These are phyloP conservation scores for Coelastrella sp. DNA, from an alignment of 139 green algal genomes.

Conservation along the genomic window DNA sequence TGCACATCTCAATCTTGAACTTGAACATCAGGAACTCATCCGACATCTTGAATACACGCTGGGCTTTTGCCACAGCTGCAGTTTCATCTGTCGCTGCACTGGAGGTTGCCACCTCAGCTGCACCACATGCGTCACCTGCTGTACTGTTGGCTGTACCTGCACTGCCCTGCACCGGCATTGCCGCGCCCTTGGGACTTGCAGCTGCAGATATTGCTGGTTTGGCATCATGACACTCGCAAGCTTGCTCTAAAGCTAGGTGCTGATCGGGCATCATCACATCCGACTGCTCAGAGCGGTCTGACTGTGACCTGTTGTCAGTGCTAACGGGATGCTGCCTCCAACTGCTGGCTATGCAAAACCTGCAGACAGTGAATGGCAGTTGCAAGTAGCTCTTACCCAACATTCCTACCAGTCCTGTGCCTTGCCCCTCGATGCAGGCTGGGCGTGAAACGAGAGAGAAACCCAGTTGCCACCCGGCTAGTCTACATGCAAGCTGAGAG, in stretches of 20 bases:
- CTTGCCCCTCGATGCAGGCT: no score
- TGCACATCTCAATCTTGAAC: constrained; percentile 50
- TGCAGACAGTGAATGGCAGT: not conserved
- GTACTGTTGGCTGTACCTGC: not conserved
- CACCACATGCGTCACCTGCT: not conserved
- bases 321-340: not conserved
- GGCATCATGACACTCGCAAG: not conserved
- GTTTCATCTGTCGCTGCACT: not conserved
- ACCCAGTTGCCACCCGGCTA: no score
- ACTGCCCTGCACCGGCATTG: not conserved
- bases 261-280: constrained; percentile 40
- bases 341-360: not conserved
- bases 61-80: not conserved
- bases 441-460: no score
- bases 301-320: not conserved
- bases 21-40: constrained; percentile 50
- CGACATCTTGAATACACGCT: constrained; percentile 38
- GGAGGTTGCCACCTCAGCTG: not conserved
- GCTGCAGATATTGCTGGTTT: not conserved
- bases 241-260: not conserved
- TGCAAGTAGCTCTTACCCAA: no score
- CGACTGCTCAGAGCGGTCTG: constrained; percentile 14
- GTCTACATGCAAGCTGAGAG: no score
- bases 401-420: no score
- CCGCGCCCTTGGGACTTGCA: no score